Evolutionary conservation across 345 rosid genomes (phyloP), one percentile per base, ranked within the genome.

Genomic region (Corymbia maculata): DNA sequence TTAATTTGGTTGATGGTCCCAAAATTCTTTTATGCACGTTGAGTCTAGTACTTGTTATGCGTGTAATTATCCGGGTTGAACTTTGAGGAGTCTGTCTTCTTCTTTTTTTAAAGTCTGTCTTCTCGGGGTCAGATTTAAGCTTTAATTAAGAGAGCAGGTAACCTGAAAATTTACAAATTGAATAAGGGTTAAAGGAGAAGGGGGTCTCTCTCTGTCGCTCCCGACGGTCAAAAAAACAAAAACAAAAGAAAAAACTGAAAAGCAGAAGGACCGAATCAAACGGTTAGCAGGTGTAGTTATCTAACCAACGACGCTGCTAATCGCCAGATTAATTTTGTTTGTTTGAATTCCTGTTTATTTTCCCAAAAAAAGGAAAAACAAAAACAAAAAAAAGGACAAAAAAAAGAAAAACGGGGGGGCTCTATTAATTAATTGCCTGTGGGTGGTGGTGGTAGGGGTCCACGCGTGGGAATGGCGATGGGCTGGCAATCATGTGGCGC

Each of bases 401-500:
- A 7, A 1, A 30, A 0, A 8, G 24, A 2, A 4, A 2, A 9
- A 66, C 8, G 5, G 8, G 12, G 0, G 13, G 80, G 4, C 28
- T 17, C 24, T 36, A 70, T 70, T 70, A 32, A 70, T 75, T 75
- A 42, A 75, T 75, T 70, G 21, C 9, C 24, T 4, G 6, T 10
- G 85, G 32, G 9, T 17, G 85, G 32, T 1, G 68, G 19, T 9
- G 85, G 51, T 36, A 13, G 89, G 92, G 92, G 87, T 86, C 93
- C 91, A 85, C 79, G 55, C 32, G 86, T 19, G 8, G 8, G 86
- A 47, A 42, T 87, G 59, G 53, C 47, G 52, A 21, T 61, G 51
- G 82, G 91, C 92, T 89, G 91, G 90, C 90, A 92, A 88, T 79
- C 88, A 89, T 87, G 91, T 91, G 92, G 86, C 59, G 30, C 87